Base-by-base conservation (phyloP, 306 rosid genomes). In the Fragaria nilgerrensis region DNA sequence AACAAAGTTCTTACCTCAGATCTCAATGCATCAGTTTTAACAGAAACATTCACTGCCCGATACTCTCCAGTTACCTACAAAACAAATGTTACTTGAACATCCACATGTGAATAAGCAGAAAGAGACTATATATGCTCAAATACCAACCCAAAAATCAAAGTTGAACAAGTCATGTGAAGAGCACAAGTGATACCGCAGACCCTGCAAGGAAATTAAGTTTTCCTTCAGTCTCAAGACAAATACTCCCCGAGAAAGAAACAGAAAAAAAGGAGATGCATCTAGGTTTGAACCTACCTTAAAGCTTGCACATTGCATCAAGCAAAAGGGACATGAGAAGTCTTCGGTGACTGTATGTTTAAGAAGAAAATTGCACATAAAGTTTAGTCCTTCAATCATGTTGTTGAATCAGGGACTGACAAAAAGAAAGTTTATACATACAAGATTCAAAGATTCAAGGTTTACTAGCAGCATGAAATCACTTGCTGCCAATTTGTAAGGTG, bases 31-130 rank as follows among this genome's bases (percentile, higher is more conserved):
- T 88, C 92, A 73, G 84, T 55, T 78, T 91, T 92, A 72, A 95
- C 97, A 71, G 97, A 95, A 86, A 95, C 97, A 20, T 95, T 95
- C 77, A 95, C 99, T 13, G 99, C 95, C 84, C 86, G 97, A 87
- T 90, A 95, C 83, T 92, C 99, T 81, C 90, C 93, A 77, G 97
- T 88, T 59, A 91, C 99, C 99, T 95, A 82, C 80, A 86, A 86
- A 85, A 83, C 6, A 84, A 74, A 82, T 49, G 66, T 72, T 56
- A 73, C 75, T 77, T 84, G 66, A 85, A 76, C 55, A 80, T 77
- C 73, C 80, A 22, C 75, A 81, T 76, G 84, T 70, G 44, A 66
- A 80, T 71, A 78, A 75, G 70, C 56, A 84, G 77, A 52, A 73
- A 80, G 68, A 76, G 59, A 85, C 73, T 72, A 80, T 41, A 77